Base-by-base conservation (phyloP, 1,139 yeast species). In the Blastobotrys malaysiensis region DNA sequence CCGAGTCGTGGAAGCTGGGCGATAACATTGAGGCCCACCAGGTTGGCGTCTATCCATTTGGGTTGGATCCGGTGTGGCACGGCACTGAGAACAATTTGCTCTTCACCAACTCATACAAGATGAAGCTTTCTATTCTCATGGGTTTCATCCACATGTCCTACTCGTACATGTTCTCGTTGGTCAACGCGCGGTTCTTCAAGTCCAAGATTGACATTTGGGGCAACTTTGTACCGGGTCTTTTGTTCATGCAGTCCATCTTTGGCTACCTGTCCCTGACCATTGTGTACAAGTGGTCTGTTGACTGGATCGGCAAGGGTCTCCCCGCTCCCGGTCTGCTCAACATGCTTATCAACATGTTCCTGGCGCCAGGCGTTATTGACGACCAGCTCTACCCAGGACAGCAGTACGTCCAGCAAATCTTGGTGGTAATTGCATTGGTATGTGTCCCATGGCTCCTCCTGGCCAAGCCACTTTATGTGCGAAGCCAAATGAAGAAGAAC, bases 1-100 rank as follows among this genome's bases (percentile, higher is more conserved):
- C 97, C 1, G 78, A 79, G 49, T 77, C 77, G 53, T 86, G 83
- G 73, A 79, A 81, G 57, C 77, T 71, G 53, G 86, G 84, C 16
- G 86, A 84, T 49, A 68, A 83, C 1, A 77, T 89, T 51, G 74
- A 74, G 52, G 97, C 93, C 3, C 73, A 75, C 21, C 79, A 78
- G 61, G 73, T 77, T 2, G 90, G 95, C 3, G 81, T 82, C 11
- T 95, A 95, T 68, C 78, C 87, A 9, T 75, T 91, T 64, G 99
- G 99, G 55, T 70, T 93, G 49, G 99, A 93, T 71, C 88, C 89
- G 73, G 88, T 86, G 14, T 93, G 99, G 99, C 99, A 93, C 68
- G 97, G 97, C 1, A 81, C 98, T 44, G 98, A 93, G 58, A 95
- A 95, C 72, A 87, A 86, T 59, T 77, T 93, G 65, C 74, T 93